phyloP scores from a whole-genome alignment of 768 basidiomycete species.

The Baorangia bicolor region DNA sequence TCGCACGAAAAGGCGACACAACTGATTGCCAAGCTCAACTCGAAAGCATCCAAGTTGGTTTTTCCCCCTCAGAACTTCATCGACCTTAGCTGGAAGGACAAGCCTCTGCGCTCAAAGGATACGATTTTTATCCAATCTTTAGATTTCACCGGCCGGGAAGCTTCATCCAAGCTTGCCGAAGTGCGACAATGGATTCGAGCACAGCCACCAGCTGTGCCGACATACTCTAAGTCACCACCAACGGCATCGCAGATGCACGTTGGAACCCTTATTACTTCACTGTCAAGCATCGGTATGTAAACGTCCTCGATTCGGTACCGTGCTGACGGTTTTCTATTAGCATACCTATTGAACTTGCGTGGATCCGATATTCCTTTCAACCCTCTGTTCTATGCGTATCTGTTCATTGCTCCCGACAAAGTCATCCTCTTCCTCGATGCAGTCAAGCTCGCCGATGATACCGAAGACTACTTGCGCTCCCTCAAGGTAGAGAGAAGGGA shows the following conservation, averaged over 20 bases:
- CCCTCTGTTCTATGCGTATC: slow-evolving; percentile 87
- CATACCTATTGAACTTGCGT: slow-evolving; percentile 86
- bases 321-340: slow-evolving; percentile 36
- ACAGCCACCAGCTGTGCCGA: slow-evolving; percentile 57
- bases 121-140: slow-evolving; percentile 65
- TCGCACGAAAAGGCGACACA: slow-evolving; percentile 67
- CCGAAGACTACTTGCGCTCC: slow-evolving; percentile 54
- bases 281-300: slow-evolving; percentile 67
- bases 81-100: slow-evolving; percentile 78
- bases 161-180: slow-evolving; percentile 65
- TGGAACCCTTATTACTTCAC: slow-evolving; percentile 63
- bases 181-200: slow-evolving; percentile 67
- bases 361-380: slow-evolving; percentile 90
- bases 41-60: slow-evolving; percentile 61
- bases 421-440: slow-evolving; percentile 76
- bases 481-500: slow-evolving; percentile 58
- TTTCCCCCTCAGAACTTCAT: slow-evolving; percentile 84
- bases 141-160: slow-evolving; percentile 69
- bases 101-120: slow-evolving; percentile 66
- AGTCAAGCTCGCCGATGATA: slow-evolving; percentile 59
- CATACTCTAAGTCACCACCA: slow-evolving; percentile 62
- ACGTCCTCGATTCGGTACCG: background rate
- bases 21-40: slow-evolving; percentile 54
- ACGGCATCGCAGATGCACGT: slow-evolving; percentile 62
- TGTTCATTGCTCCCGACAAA: slow-evolving; percentile 65